These are phyloP conservation scores for Pterocarpus macrocarpus DNA, from an alignment of 306 rosid genomes.

Conservation along the genomic window DNA sequence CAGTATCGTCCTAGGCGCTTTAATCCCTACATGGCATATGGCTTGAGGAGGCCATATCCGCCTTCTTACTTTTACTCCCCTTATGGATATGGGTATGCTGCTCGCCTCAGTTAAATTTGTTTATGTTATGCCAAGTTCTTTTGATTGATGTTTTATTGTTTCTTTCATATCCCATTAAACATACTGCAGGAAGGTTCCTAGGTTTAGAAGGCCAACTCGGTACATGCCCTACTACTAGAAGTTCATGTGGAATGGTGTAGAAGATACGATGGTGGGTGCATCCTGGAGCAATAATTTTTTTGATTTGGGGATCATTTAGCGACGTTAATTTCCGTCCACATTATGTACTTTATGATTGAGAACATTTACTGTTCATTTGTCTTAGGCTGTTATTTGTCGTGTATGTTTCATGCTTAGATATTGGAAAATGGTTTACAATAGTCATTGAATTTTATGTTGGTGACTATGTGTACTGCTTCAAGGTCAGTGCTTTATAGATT, in stretches of 20 bases:
- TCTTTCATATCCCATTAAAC: slow-evolving; percentile 16
- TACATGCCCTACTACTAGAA: slow-evolving; percentile 87
- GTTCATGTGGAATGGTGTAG: slow-evolving; percentile 23
- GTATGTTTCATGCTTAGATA: slow-evolving; percentile 34
- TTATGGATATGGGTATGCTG: slow-evolving; percentile 88
- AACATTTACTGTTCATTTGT: slow-evolving; percentile 10
- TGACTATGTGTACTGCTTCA: slow-evolving; percentile 13
- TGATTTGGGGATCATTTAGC: slow-evolving; percentile 6
- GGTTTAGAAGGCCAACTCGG: slow-evolving; percentile 79
- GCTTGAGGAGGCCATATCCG: slow-evolving; percentile 83
- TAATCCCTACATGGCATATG: slow-evolving; percentile 75
- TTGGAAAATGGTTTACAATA: slow-evolving; percentile 24
- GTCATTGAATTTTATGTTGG: slow-evolving; percentile 39
- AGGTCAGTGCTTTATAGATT: slow-evolving; percentile 27
- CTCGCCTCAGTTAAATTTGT: slow-evolving; percentile 16
- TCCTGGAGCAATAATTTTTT: slow-evolving; percentile 33
- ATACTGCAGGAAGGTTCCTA: slow-evolving; percentile 78
- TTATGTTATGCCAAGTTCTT: not conserved
- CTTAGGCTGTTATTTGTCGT: not conserved
- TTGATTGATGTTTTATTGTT: slow-evolving; percentile 32
- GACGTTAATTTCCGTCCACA: slow-evolving; percentile 25
- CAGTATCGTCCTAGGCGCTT: slow-evolving; percentile 82
- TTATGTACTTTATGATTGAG: slow-evolving; percentile 5
- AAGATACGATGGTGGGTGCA: slow-evolving; percentile 29
- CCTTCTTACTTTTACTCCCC: slow-evolving; percentile 85